These are phyloP conservation scores for Didymellaceae sp. DNA, from an alignment of 2,329 filamentous ascomycete species.

Conservation along the genomic window DNA sequence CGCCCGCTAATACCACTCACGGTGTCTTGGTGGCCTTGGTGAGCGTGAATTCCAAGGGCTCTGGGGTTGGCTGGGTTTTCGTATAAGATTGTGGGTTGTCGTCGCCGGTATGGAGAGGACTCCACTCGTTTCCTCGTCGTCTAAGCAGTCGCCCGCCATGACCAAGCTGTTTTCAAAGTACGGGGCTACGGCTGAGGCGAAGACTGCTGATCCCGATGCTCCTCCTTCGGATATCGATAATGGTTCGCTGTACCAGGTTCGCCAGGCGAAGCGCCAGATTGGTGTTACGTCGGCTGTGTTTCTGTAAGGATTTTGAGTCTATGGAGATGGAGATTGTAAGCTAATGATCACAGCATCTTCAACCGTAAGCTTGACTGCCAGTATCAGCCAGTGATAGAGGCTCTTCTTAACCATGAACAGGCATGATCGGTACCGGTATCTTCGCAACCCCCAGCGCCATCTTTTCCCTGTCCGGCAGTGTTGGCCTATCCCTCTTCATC, in stretches of 20 bases:
- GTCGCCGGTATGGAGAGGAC: conserved; percentile 11
- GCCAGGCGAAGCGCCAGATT: conserved; percentile 40
- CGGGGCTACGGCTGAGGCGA: conserved; percentile 14
- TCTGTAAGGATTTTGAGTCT: conserved; percentile 2
- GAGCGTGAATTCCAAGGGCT: no score
- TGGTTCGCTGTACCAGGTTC: conserved; percentile 32
- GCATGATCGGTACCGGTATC: conserved; percentile 70
- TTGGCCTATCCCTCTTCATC: conserved; percentile 68
- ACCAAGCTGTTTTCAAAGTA: conserved; percentile 24
- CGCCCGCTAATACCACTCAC: conserved; percentile 4
- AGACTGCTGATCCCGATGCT: conserved; percentile 9
- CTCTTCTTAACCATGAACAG: conserved; percentile 62
- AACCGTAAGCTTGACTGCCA: conserved; percentile 44
- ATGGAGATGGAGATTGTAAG: not conserved
- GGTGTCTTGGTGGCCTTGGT: conserved; percentile 4
- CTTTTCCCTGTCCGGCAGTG: conserved; percentile 63
- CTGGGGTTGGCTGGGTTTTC: no score
- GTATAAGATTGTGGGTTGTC: conserved; percentile 11
- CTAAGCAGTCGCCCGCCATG: conserved; percentile 23
- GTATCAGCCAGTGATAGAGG: not conserved
- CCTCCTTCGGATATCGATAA: conserved; percentile 27
- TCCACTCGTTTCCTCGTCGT: conserved; percentile 18
- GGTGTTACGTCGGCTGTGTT: conserved; percentile 35
- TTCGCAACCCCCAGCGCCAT: conserved; percentile 69
- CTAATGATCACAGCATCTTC: conserved; percentile 53